phyloP scores from a whole-genome alignment of 306 rosid species.

The Carpinus fangiana region DNA sequence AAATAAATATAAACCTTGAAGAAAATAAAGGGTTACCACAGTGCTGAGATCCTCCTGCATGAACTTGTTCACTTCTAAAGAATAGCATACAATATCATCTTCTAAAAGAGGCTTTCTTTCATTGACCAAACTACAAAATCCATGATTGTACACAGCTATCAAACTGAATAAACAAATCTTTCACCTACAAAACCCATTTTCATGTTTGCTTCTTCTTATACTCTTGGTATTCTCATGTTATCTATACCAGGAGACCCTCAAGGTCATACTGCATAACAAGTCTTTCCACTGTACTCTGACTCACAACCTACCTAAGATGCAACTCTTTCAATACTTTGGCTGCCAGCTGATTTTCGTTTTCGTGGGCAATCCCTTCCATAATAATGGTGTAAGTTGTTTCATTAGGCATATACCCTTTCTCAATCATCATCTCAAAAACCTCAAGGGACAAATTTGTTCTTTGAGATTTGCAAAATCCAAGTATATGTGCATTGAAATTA shows the following conservation, averaged over 20 bases:
- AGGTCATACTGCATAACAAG: slow-evolving; percentile 70
- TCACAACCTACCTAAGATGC: slow-evolving; percentile 47
- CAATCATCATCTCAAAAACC: slow-evolving; percentile 64
- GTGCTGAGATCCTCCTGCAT: slow-evolving; percentile 8
- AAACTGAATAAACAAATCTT: slow-evolving; percentile 19
- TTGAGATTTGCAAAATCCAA: slow-evolving; percentile 70
- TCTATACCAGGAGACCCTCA: slow-evolving; percentile 43
- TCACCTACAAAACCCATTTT: slow-evolving; percentile 12
- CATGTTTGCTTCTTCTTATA: slow-evolving; percentile 28
- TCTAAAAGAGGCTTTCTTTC: slow-evolving; percentile 24
- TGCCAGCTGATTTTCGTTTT: slow-evolving; percentile 66
- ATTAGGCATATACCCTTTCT: slow-evolving; percentile 66
- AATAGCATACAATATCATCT: slow-evolving; percentile 4
- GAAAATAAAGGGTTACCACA: background rate
- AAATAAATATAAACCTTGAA: background rate
- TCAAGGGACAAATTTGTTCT: slow-evolving; percentile 64
- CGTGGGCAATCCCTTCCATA: slow-evolving; percentile 78
- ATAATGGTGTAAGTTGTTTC: slow-evolving; percentile 78
- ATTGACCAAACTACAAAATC: slow-evolving; percentile 13
- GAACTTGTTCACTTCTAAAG: slow-evolving; percentile 22
- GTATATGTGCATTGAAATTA: slow-evolving; percentile 76
- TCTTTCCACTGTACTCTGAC: slow-evolving; percentile 68
- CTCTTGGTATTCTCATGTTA: background rate
- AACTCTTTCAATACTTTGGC: slow-evolving; percentile 61
- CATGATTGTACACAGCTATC: slow-evolving; percentile 9